phyloP scores from a whole-genome alignment of 78 protist genomes.

The Emiliania huxleyi region DNA sequence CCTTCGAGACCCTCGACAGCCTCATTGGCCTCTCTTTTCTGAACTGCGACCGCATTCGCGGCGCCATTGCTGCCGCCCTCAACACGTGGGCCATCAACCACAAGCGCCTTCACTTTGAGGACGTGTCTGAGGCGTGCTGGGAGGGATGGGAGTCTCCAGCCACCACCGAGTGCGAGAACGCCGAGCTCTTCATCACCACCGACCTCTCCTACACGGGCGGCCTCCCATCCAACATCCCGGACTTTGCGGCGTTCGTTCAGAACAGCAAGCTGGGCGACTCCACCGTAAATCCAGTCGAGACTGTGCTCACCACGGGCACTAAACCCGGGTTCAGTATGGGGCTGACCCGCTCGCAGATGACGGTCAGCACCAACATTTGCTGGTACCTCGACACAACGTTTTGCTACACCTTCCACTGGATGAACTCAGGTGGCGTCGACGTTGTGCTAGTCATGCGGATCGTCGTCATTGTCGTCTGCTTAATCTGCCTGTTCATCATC shows the following conservation, averaged over 20 bases:
- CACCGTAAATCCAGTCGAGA: neutral
- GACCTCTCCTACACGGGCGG: neutral
- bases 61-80: neutral
- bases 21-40: neutral
- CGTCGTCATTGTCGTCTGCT: neutral
- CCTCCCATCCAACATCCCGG: neutral
- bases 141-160: neutral
- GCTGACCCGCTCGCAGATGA: neutral
- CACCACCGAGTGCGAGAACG: neutral
- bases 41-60: neutral
- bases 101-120: neutral
- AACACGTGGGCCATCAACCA: neutral
- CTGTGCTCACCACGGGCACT: neutral
- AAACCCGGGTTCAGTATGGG: neutral
- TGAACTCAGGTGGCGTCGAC: neutral
- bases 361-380: neutral
- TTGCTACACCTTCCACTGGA: neutral
- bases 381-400: neutral
- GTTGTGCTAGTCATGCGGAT: neutral
- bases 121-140: neutral
- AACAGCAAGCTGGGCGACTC: neutral
- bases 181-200: neutral
- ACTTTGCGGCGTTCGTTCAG: neutral
- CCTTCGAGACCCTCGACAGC: neutral
- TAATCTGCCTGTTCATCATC: neutral